Conservation (phyloP, 768 basidiomycete genomes). For the Tricholoma sp. region DNA sequence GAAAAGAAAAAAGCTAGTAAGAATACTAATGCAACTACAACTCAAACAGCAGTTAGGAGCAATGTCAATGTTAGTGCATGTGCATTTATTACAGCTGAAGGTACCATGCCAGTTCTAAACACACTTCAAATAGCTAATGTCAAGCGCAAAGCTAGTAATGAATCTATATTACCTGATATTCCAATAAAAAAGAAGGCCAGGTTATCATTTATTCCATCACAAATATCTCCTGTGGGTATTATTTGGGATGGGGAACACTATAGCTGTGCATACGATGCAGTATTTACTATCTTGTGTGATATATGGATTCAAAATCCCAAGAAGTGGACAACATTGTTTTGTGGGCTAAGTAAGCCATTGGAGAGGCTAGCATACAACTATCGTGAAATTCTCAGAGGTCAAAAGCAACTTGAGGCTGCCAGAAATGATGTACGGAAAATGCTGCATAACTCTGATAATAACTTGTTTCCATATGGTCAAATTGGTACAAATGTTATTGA, state of each 20-base stretch:
- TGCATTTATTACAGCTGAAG: no score
- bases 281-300: constrained; percentile 1
- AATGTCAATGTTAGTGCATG: no score
- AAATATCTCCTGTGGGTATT: background rate
- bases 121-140: no score
- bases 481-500: background rate
- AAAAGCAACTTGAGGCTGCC: background rate
- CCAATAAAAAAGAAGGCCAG: background rate
- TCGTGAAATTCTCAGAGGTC: background rate
- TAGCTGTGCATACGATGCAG: background rate
- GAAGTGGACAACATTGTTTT: background rate
- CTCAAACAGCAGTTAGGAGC: no score
- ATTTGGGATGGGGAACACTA: background rate
- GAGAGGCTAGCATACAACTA: background rate
- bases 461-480: background rate
- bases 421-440: background rate
- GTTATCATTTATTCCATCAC: background rate
- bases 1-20: no score
- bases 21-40: no score
- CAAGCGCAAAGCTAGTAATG: no score
- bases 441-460: background rate
- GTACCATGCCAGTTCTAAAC: no score
- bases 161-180: no score
- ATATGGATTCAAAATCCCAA: background rate
- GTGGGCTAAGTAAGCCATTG: background rate